Percentiles rank a stretch among this genome's conserved stretches.
phyloP scores from a whole-genome alignment of 495 filamentous ascomycete genomes.

The Aspergillus sclerotiicarbonarius region DNA sequence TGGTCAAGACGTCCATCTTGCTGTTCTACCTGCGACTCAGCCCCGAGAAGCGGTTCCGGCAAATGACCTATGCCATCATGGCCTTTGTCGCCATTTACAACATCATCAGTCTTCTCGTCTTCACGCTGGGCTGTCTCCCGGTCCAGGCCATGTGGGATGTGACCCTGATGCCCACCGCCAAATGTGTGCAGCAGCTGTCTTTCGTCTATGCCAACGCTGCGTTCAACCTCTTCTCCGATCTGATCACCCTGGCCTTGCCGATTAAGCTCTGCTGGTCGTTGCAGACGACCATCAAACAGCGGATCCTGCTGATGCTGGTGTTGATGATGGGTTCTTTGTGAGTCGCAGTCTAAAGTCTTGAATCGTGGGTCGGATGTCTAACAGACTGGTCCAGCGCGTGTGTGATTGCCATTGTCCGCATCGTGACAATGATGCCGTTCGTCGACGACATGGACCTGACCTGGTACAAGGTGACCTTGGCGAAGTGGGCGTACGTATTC shows the following conservation, averaged over 20 bases:
- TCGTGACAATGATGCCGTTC: constrained; percentile 14
- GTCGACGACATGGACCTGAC: constrained; percentile 11
- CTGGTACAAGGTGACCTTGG: constrained; percentile 13
- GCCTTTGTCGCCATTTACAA: constrained; percentile 19
- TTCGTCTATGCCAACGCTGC: constrained; percentile 17
- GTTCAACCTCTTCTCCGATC: constrained; percentile 10
- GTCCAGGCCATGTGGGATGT: constrained; percentile 10
- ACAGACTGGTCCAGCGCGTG: constrained; percentile 2
- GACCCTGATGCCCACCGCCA: constrained; percentile 5
- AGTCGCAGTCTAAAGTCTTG: too few relatives aligned
- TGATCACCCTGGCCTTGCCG: constrained; percentile 10
- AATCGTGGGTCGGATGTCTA: too few relatives aligned
- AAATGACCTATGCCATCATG: constrained; percentile 16
- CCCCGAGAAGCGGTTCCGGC: constrained; percentile 21
- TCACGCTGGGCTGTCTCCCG: constrained; percentile 9
- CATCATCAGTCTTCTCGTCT: constrained; percentile 14
- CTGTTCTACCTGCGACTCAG: constrained; percentile 42
- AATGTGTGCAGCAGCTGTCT: constrained; percentile 7
- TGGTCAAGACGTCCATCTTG: constrained; percentile 33
- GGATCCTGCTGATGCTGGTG: constrained; percentile 9
- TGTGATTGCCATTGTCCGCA: constrained; percentile 9
- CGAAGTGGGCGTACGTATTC: constrained; percentile 13
- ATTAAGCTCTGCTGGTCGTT: constrained; percentile 14
- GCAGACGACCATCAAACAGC: constrained; percentile 7
- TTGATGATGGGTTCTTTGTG: constrained; percentile 15